Base-by-base conservation (phyloP, 768 basidiomycete species). In the Auriscalpium orientale region DNA sequence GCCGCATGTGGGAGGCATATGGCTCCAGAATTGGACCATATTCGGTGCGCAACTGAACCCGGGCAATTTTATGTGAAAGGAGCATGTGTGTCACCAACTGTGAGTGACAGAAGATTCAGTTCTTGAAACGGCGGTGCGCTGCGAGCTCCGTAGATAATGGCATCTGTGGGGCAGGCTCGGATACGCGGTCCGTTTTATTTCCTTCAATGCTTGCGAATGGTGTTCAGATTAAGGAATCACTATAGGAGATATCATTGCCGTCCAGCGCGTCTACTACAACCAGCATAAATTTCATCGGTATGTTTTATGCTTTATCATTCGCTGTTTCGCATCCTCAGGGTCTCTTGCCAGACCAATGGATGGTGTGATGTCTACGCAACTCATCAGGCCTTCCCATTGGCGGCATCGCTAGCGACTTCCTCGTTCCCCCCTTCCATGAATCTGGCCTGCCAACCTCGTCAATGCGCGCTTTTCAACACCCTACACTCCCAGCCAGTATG, bases 41-140 rank as follows among this genome's bases (percentile, higher is more conserved):
- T 75, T 83, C 43, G 83, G 83, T 9, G 37, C 75, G 8, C 63
- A 71, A 3, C 61, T 86, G 47, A 86, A 86, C 61, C 84, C 84
- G 15, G 87, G 88, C 18, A 83, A 79, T 3, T 90, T 87, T 72
- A 77, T 78, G 2, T 80, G 88, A 64, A 90, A 90, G 70, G 87
- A 88, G 65, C 83, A 85, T 69, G 83, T 83, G 33, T 50, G 72
- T 76, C 56, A 71, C n/a, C n/a, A n/a, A n/a, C 62, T 13, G 53
- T 53, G 33, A 13, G 51, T 28, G 11, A 21, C 18, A 11, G 11
- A 0, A 20, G 15, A 21, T 11, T 0, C 18, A 15, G 3, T 10
- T 13, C 16, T n/a, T n/a, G 5, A 18, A 28, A 8, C 47, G 15
- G 8, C 44, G 16, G 1, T 16, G 9, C 15, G 20, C 18, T 37